Base-by-base conservation (phyloP, 2,329 filamentous ascomycete genomes). In the Phialophora tarda region DNA sequence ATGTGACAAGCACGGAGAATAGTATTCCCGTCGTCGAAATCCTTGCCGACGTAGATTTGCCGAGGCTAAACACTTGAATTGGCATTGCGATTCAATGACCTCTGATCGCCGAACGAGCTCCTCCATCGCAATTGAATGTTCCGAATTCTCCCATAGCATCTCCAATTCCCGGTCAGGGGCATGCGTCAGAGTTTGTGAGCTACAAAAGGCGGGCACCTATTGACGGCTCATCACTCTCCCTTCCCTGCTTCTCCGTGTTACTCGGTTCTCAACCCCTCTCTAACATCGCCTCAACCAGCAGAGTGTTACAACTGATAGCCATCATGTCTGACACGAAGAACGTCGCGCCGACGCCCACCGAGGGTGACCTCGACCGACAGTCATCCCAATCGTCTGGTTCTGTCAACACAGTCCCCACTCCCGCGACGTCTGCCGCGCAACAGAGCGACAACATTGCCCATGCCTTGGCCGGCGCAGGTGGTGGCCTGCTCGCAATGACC, bases 371-470 rank as follows among this genome's bases (percentile, higher is more conserved):
- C 53, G 62, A 69, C 44, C 51, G 48, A 23, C 24, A 59, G 28
- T 62, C 69, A 12, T 68, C 58, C 7, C 56, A 59, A 17, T 21
- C 68, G 44, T 64, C 66, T 38, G 62, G 64, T 23, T 63, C 67
- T 6, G 65, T 66, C 50, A 68, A 51, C 12, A 17, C 24, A 12
- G 63, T 32, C 48, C 54, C 65, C 2, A 60, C 70, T 6, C 48
- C 84, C 60, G 83, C 83, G 63, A 89, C 89, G 73, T 83, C 88
- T 54, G 86, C 88, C 55, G 82, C 90, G 54, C 92, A 93, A 69
- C 92, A 96, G 75, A 95, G 93, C 77, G 94, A 98, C 84, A 97
- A 97, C 83, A 92, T 98, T 76, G 93, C 94, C 64, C 94, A 98
- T 82, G 94, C 94, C 68, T 87, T 98, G 66, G 92, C 93, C 64